These are phyloP conservation scores for Dactylonectria macrodidyma DNA, from an alignment of 2,329 filamentous ascomycete genomes.

Conservation along the genomic window DNA sequence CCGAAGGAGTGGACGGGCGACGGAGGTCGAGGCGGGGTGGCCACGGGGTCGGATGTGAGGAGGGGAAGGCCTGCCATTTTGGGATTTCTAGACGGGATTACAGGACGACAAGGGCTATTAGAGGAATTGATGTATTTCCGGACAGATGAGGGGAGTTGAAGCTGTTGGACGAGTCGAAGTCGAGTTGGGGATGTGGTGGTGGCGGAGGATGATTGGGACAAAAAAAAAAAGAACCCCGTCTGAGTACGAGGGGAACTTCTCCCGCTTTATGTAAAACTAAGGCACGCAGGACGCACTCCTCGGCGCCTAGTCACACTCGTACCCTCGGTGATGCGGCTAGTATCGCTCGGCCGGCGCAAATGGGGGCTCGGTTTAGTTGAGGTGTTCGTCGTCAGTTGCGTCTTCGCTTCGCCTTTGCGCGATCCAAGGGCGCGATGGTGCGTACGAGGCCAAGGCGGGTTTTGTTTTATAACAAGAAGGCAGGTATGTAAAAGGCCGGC, in stretches of 20 bases:
- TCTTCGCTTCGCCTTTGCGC: conserved; percentile 45
- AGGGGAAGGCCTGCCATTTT: conserved; percentile 43
- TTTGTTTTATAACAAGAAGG: conserved; percentile 13
- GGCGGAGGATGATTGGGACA: conserved; percentile 6
- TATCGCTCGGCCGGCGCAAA: background rate
- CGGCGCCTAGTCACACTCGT: conserved; percentile 33
- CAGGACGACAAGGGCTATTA: background rate
- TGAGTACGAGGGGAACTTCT: conserved; percentile 29
- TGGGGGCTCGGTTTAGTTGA: conserved; percentile 3
- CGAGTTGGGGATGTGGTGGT: conserved; percentile 37
- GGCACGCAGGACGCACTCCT: conserved; percentile 31
- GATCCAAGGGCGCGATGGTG: conserved; percentile 37
- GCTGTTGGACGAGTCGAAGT: conserved; percentile 13
- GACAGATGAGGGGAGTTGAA: conserved; percentile 15
- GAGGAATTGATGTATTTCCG: conserved; percentile 21
- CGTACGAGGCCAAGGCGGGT: conserved; percentile 7
- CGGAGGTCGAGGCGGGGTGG: conserved; percentile 79
- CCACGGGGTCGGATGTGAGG: conserved; percentile 67
- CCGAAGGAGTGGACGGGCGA: conserved; percentile 87
- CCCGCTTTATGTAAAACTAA: conserved; percentile 41
- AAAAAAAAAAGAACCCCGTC: conserved; percentile 34
- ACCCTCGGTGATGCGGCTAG: conserved; percentile 7
- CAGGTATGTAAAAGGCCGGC: conserved; percentile 9
- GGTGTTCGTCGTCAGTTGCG: conserved; percentile 13
- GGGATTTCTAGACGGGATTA: background rate